phyloP scores from a whole-genome alignment of 495 filamentous ascomycete species.

The Penicillium simplicissimum region DNA sequence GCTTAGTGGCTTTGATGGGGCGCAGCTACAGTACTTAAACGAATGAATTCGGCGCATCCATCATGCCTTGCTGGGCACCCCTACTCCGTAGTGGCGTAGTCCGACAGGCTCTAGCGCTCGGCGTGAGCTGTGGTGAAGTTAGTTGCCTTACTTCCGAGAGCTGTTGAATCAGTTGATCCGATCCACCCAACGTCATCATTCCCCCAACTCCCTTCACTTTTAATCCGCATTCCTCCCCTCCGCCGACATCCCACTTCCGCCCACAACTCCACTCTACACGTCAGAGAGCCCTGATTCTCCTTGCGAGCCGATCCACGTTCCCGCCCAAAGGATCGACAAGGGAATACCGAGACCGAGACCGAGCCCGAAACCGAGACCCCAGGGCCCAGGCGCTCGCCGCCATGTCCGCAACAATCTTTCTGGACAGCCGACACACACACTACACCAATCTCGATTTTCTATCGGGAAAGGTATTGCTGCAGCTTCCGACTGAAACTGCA shows the following conservation, averaged over 20 bases:
- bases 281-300: neutral
- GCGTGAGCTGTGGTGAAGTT: neutral
- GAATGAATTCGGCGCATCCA: no score
- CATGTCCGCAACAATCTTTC: slow-evolving; percentile 77
- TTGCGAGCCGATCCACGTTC: neutral
- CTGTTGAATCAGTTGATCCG: slow-evolving; percentile 24
- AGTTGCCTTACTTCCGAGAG: slow-evolving; percentile 2
- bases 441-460: slow-evolving; percentile 91
- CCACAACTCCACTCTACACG: neutral
- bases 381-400: slow-evolving; percentile 30
- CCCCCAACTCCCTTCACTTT: slow-evolving; percentile 14
- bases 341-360: slow-evolving; percentile 5
- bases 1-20: slow-evolving; percentile 12
- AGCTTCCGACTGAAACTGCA: slow-evolving; percentile 60
- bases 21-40: slow-evolving; percentile 11
- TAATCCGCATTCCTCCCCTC: slow-evolving; percentile 18
- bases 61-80: neutral
- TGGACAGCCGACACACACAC: slow-evolving; percentile 71
- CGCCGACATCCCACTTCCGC: slow-evolving; percentile 7
- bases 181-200: slow-evolving; percentile 25
- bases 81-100: no score
- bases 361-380: slow-evolving; percentile 7
- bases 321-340: neutral
- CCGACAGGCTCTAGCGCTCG: no score
- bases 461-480: slow-evolving; percentile 65